Evolutionary conservation across 2,329 filamentous ascomycete species (phyloP), one percentile per base, ranked within the genome.

Genomic region (Monilinia fructicola): DNA sequence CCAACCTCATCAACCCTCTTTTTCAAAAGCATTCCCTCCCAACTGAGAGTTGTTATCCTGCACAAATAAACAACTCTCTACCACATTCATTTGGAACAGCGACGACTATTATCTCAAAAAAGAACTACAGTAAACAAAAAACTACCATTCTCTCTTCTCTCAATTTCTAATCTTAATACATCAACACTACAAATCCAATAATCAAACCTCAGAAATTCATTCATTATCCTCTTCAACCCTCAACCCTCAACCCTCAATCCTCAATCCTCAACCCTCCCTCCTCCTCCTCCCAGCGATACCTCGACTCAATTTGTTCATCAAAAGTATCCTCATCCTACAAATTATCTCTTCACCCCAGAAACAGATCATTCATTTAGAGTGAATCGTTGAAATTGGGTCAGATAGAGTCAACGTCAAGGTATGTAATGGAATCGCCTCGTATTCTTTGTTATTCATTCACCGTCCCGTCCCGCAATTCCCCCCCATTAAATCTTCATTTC

Each of bases 61-160:
- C n/a, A 3, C 10, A 64, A 64, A 44, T 54, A 46, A 55, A 70
- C 61, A 72, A 68, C 74, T 74, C 75, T 77, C 75, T 73, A 74
- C 72, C 75, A 77, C 75, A 76, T 74, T 77, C 75, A 69, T 77
- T 77, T 77, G 74, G 75, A 77, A 76, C 70, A 71, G 71, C 73
- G 40, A 42, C 40, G 69, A 68, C 65, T 67, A 69, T 54, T 58
- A 52, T 69, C 67, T 70, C 67, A 60, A 6, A 35, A 35, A 35
- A 35, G 31, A 35, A 35, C n/a, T n/a, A n/a, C n/a, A 35, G 5
- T 6, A 35, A 6, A 3, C 31, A 35, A 35, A 3, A 35, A 35
- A 3, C 31, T 35, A 35, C 31, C 31, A 6, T 35, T 35, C 31
- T 35, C 31, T 35, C 31, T 35, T 35, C 31, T 35, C 31, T 35